These are phyloP conservation scores for Backusella australiensis DNA, from an alignment of 192 early-diverging fungal species.

Conservation along the genomic window DNA sequence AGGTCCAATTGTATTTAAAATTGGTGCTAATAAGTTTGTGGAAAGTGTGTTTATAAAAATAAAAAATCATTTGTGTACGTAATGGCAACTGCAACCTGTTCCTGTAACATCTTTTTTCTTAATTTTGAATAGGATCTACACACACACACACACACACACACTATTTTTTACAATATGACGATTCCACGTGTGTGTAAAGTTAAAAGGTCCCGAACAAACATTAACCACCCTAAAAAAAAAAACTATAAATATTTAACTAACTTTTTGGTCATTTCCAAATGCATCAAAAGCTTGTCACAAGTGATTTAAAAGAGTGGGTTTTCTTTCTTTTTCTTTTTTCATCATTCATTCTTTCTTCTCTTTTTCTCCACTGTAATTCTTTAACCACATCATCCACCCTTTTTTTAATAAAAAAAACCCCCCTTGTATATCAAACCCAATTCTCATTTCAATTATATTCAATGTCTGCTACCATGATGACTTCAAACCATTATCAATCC, in stretches of 20 bases:
- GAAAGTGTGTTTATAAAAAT: not conserved
- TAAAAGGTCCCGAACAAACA: not conserved
- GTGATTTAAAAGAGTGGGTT: not conserved
- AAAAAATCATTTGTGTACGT: not conserved
- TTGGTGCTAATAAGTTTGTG: not conserved
- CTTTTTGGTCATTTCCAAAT: slow-evolving; percentile 8
- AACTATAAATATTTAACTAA: not conserved
- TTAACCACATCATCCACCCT: not conserved
- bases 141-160: not conserved
- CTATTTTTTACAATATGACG: not conserved
- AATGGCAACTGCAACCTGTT: not conserved
- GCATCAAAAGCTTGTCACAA: slow-evolving; percentile 2
- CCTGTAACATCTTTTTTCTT: not conserved
- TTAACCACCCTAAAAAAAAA: not conserved
- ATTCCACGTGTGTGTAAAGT: not conserved
- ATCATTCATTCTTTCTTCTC: not conserved
- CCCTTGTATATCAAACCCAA: not conserved
- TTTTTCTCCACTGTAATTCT: not conserved
- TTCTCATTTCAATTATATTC: not conserved
- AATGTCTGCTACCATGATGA: not conserved
- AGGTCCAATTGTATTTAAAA: not conserved
- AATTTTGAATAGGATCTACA: not conserved
- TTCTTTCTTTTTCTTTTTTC: not conserved
- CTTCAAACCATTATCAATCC: not conserved
- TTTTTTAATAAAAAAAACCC: not conserved